Conservation (phyloP, 2,329 filamentous ascomycete species). For the Fusarium anthophilum region DNA sequence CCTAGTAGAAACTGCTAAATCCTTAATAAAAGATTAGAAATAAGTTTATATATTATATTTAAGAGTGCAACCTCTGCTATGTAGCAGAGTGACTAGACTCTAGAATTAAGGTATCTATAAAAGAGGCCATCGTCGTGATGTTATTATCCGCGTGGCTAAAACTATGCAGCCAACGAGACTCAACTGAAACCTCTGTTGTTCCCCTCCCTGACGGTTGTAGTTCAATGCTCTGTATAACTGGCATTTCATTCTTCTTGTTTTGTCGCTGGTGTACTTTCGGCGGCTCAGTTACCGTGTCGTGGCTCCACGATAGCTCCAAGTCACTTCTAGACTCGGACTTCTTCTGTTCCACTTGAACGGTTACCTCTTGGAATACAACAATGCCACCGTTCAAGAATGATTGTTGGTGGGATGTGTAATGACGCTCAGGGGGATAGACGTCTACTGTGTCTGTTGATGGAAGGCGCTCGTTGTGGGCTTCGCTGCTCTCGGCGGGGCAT, state of each 20-base stretch:
- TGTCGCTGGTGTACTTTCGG: not conserved
- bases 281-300: not conserved
- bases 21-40: not conserved
- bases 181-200: conserved; percentile 13
- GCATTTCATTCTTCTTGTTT: not conserved
- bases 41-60: not conserved
- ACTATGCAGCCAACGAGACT: conserved; percentile 2
- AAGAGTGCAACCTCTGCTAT: not conserved
- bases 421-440: not conserved
- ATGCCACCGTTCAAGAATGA: conserved; percentile 8
- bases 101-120: conserved; percentile 9
- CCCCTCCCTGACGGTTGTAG: conserved; percentile 9
- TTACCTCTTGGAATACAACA: conserved; percentile 19
- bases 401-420: not conserved
- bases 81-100: not conserved
- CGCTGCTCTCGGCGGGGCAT: not conserved
- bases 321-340: not conserved
- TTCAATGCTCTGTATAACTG: not conserved
- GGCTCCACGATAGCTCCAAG: not conserved
- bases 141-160: not conserved
- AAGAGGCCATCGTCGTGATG: conserved; percentile 5
- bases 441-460: not conserved
- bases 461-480: not conserved
- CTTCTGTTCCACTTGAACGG: conserved; percentile 5
- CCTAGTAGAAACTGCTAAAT: fast-evolving